These are phyloP conservation scores for Cladosporium sp. DNA, from an alignment of 2,329 filamentous ascomycete species.

Conservation along the genomic window DNA sequence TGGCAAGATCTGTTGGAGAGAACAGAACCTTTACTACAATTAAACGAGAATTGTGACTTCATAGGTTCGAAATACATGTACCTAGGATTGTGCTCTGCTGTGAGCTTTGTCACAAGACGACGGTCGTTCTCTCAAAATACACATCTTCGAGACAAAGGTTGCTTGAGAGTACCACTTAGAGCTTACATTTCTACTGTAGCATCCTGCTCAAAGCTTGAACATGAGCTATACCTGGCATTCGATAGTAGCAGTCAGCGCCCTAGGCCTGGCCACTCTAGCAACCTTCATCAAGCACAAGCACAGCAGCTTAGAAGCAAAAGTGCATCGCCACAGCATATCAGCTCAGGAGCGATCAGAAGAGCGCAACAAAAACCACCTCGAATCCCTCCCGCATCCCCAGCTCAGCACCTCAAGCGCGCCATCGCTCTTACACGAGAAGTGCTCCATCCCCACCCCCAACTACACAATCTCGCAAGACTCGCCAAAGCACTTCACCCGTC, in stretches of 20 bases:
- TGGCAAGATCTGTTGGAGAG: background rate
- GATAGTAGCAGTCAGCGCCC: background rate
- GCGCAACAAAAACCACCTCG: background rate
- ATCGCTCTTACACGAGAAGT: background rate
- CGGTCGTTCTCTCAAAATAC: too few species aligned
- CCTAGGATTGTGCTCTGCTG: too few species aligned
- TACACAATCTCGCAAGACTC: constrained; percentile 17
- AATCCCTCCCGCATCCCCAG: background rate
- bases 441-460: background rate
- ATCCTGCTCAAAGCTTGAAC: background rate
- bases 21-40: background rate
- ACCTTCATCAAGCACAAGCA: background rate
- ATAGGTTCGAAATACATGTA: background rate
- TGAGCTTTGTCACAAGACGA: too few species aligned
- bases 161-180: background rate
- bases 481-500: constrained; percentile 24
- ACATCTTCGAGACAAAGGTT: too few species aligned
- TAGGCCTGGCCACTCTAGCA: background rate
- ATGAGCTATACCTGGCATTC: background rate
- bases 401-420: background rate
- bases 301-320: background rate
- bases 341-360: background rate
- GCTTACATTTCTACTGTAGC: background rate
- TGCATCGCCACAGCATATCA: background rate
- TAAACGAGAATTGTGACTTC: background rate